Evolutionary conservation across 2,329 filamentous ascomycete genomes (phyloP).

Genomic region (Diaporthe amygdali): DNA sequence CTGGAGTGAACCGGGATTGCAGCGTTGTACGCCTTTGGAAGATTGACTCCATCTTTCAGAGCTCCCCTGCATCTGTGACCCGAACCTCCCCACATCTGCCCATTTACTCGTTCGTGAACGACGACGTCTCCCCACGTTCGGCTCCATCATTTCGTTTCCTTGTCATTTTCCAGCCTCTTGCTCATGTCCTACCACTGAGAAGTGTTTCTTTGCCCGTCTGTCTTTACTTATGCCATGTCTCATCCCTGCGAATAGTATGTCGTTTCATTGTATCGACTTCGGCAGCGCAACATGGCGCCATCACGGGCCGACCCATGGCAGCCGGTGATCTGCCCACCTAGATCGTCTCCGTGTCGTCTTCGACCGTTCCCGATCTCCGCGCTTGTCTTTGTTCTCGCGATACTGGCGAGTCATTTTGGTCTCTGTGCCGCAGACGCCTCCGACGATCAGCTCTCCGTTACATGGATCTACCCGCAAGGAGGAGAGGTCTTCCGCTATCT

Average conservation of each 20-base stretch:
- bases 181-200: neutral
- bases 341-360: neutral
- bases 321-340: neutral
- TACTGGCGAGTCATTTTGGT: neutral
- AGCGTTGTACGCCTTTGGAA: neutral
- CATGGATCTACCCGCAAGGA: neutral
- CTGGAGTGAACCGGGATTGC: neutral
- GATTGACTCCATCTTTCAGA: neutral
- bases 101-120: neutral
- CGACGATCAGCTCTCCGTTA: neutral
- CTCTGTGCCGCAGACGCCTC: neutral
- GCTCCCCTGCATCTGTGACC: neutral
- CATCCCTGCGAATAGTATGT: neutral
- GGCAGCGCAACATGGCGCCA: constrained; percentile 1
- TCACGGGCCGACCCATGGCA: constrained; percentile 5
- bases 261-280: neutral
- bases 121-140: neutral
- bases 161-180: neutral
- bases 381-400: neutral
- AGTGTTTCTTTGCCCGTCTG: neutral
- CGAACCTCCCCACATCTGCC: neutral
- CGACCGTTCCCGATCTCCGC: neutral
- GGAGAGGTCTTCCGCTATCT: constrained; percentile 11
- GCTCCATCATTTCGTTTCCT: neutral
- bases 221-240: neutral